These are phyloP conservation scores for Acanthamoeba triangularis DNA, from an alignment of 208 protist genomes.

Conservation along the genomic window DNA sequence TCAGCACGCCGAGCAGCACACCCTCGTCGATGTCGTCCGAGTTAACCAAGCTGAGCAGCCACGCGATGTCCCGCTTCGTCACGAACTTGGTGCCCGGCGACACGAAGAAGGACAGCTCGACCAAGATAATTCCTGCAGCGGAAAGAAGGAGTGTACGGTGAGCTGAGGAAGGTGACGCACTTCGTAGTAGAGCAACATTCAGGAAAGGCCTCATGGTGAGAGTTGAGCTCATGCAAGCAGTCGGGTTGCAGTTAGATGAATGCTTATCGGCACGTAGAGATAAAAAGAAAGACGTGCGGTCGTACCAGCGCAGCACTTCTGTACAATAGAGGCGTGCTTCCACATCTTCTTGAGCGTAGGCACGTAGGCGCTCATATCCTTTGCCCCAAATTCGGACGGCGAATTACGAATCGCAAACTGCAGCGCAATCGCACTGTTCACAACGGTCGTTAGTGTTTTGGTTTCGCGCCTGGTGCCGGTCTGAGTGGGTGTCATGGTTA, in stretches of 20 bases:
- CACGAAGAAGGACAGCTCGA: conserved; percentile 54
- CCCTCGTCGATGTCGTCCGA: conserved; percentile 50
- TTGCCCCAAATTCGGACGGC: conserved; percentile 25
- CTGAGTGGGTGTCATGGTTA: not conserved
- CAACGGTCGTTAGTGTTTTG: not conserved
- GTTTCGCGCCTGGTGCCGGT: no score
- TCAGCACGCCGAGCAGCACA: conserved; percentile 25
- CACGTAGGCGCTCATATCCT: conserved; percentile 42
- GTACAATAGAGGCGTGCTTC: conserved; percentile 65
- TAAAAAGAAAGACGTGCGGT: not conserved
- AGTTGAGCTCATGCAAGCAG: no score
- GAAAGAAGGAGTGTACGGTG: not conserved
- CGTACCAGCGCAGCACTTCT: conserved; percentile 52
- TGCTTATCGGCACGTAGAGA: not conserved
- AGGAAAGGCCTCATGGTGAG: no score
- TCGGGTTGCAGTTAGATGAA: no score
- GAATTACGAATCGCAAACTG: conserved; percentile 55
- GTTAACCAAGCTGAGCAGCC: conserved; percentile 28
- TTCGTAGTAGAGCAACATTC: no score
- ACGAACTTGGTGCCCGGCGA: conserved; percentile 47
- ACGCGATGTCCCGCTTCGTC: conserved; percentile 39
- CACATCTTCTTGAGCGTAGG: conserved; percentile 54
- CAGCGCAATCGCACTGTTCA: conserved; percentile 25
- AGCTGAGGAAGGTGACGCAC: no score
- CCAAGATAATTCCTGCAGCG: conserved; percentile 35